These are phyloP conservation scores for Penicillium thymicola DNA, from an alignment of 2,329 filamentous ascomycete species.

Conservation along the genomic window DNA sequence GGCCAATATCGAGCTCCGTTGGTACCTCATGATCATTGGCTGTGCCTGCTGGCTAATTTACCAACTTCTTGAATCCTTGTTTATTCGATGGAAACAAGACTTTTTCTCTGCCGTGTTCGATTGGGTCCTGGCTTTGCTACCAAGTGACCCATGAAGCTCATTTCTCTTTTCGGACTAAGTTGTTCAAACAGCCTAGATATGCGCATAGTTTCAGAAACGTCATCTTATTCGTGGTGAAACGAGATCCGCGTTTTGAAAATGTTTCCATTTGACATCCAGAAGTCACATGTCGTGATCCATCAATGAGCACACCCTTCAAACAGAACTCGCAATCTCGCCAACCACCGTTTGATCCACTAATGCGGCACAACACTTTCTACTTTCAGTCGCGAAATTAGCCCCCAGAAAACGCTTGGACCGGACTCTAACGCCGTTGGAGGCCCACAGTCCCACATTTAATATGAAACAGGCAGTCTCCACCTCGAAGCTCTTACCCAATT, in stretches of 20 bases:
- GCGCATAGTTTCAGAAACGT: background rate
- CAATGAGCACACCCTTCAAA: background rate
- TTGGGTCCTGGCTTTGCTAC: background rate
- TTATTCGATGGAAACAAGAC: background rate
- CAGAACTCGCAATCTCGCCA: background rate
- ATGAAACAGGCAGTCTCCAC: conserved; percentile 5
- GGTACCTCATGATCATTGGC: background rate
- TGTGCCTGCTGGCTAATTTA: background rate
- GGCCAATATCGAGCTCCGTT: background rate
- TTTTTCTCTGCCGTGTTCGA: background rate
- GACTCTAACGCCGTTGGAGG: background rate
- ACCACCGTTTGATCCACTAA: background rate
- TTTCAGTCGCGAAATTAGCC: background rate
- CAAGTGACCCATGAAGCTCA: background rate
- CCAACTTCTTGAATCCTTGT: background rate
- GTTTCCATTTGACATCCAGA: background rate
- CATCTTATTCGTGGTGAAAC: background rate
- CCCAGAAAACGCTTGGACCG: conserved; percentile 2
- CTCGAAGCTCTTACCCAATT: background rate
- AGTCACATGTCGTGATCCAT: background rate
- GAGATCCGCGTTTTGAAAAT: background rate
- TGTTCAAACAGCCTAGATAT: background rate
- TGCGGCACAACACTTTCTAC: background rate
- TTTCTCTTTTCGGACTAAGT: background rate
- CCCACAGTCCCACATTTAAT: background rate